Percentiles rank a stretch among this genome's conserved stretches.
Conservation (phyloP, 805 yeast genomes). For the Pichia manshurica region DNA sequence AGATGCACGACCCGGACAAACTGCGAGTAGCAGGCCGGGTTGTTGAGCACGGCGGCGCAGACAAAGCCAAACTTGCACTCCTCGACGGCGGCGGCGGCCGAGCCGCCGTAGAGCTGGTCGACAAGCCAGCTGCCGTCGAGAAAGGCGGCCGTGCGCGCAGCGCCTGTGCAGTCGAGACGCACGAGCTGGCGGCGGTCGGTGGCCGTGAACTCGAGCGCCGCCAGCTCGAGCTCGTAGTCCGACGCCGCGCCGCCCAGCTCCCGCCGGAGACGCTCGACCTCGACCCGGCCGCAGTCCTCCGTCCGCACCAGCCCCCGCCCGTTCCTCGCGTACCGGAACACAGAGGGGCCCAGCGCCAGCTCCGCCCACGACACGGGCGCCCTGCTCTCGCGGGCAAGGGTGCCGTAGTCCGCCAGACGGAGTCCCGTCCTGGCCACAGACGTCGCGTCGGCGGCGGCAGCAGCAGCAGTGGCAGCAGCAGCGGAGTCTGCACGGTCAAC, state of each 20-base stretch:
- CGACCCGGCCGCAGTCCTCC: conserved; percentile 46
- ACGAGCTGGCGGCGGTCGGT: conserved; percentile 3
- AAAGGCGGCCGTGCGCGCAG: conserved; percentile 35
- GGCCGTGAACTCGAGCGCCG: conserved; percentile 6
- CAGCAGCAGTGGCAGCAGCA: too few relatives aligned
- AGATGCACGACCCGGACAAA: neutral
- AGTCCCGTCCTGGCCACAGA: too few relatives aligned
- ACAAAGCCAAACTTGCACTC: neutral
- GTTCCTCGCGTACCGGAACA: conserved; percentile 13
- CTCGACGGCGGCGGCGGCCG: neutral
- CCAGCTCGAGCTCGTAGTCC: conserved; percentile 1
- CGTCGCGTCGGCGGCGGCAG: too few relatives aligned
- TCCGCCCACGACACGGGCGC: conserved; percentile 29
- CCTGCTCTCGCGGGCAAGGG: too few relatives aligned
- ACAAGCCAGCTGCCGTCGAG: conserved; percentile 62
- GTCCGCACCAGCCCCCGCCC: conserved; percentile 34
- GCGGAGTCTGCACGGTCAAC: too few relatives aligned
- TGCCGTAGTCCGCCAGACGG: too few relatives aligned
- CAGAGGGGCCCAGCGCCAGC: conserved; percentile 9
- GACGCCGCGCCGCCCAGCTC: conserved; percentile 17
- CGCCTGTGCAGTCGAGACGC: conserved; percentile 25
- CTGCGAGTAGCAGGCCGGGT: neutral
- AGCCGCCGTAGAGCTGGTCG: conserved; percentile 22
- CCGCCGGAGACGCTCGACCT: conserved; percentile 35
- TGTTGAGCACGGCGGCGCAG: neutral